Conservation (phyloP, 2,329 filamentous ascomycete species). For the Colletotrichum sp. region DNA sequence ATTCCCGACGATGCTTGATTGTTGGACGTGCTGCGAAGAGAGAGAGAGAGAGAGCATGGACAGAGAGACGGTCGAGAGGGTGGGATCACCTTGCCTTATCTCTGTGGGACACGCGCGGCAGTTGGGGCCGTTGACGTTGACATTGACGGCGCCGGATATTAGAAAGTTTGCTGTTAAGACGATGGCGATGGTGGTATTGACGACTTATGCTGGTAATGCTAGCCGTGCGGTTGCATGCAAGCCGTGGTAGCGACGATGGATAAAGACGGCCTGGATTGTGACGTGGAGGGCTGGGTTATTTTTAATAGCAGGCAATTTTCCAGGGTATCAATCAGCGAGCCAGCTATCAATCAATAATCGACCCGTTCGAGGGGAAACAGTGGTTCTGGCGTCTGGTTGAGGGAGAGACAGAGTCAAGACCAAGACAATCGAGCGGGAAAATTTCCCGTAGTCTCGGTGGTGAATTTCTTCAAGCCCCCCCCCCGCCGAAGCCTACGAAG, state of each 20-base stretch:
- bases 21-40: neutral
- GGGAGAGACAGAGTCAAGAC: neutral
- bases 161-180: neutral
- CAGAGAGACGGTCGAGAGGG: neutral
- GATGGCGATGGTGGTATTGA: neutral
- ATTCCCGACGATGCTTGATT: neutral
- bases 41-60: neutral
- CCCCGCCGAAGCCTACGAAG: neutral
- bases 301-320: conserved; percentile 7
- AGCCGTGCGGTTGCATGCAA: neutral
- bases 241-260: neutral
- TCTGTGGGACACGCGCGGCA: neutral
- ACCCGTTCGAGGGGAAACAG: neutral
- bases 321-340: neutral
- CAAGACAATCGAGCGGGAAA: neutral
- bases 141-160: neutral
- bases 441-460: neutral
- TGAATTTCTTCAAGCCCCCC: neutral
- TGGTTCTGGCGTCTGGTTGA: neutral
- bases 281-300: conserved; percentile 3
- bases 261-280: neutral
- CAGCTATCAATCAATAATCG: neutral
- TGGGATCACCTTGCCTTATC: neutral
- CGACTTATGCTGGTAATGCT: neutral
- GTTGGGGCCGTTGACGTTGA: neutral